Conservation (phyloP, 768 basidiomycete species). For the Baorangia bicolor region DNA sequence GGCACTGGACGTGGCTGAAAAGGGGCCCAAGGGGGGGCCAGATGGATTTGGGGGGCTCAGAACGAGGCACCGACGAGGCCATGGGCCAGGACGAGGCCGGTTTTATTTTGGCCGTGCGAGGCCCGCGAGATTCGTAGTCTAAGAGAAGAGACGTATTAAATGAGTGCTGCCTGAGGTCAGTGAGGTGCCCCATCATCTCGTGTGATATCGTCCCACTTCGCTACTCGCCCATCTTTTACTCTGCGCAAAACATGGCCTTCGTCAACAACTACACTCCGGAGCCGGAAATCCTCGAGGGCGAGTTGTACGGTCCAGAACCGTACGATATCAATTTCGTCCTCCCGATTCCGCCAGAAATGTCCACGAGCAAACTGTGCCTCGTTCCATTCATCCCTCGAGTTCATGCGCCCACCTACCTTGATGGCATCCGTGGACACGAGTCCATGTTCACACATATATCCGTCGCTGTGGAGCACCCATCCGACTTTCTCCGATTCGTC, state of each 20-base stretch:
- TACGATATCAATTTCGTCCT: slow-evolving; percentile 28
- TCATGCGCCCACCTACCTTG: slow-evolving; percentile 18
- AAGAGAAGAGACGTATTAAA: too few species aligned
- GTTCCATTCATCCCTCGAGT: slow-evolving; percentile 22
- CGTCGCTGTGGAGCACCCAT: slow-evolving; percentile 7
- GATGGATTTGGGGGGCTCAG: too few species aligned
- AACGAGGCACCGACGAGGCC: too few species aligned
- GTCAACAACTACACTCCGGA: slow-evolving; percentile 18
- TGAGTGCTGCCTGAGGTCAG: too few species aligned
- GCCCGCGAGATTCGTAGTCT: too few species aligned
- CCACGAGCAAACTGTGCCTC: slow-evolving; percentile 18
- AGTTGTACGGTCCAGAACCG: slow-evolving; percentile 26
- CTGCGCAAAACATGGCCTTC: slow-evolving; percentile 24
- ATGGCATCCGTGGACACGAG: slow-evolving; percentile 20
- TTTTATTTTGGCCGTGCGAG: too few species aligned
- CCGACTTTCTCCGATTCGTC: slow-evolving; percentile 9
- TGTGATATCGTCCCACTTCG: too few species aligned
- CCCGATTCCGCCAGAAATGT: slow-evolving; percentile 10
- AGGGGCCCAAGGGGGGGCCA: too few species aligned
- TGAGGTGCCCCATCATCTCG: too few species aligned
- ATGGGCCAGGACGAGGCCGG: too few species aligned
- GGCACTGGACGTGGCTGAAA: too few species aligned
- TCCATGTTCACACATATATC: slow-evolving; percentile 16
- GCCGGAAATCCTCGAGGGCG: slow-evolving; percentile 10
- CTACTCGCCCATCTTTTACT: too few species aligned